Percentiles rank a stretch among this genome's conserved stretches.
phyloP scores from a whole-genome alignment of 108 stramenopile species.

The Cyclotella kingstonii region DNA sequence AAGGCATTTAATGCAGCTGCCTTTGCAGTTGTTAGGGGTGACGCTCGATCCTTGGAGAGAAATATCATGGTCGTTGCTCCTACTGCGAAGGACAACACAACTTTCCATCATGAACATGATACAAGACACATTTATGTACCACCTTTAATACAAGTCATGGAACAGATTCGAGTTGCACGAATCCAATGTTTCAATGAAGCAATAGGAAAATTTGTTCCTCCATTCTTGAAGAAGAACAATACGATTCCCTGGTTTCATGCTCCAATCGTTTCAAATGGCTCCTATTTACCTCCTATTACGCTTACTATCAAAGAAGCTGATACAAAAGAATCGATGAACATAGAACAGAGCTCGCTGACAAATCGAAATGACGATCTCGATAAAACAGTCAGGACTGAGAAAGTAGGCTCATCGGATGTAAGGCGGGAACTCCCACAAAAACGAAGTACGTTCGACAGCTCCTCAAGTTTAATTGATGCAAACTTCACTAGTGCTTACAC shows the following conservation, averaged over 20 bases:
- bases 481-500: too few relatives aligned
- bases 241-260: constrained; percentile 44
- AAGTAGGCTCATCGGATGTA: too few relatives aligned
- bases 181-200: constrained; percentile 19
- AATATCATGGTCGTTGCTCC: not conserved
- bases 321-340: not conserved
- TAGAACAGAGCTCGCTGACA: too few relatives aligned
- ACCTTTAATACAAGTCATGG: constrained; percentile 21
- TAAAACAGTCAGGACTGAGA: too few relatives aligned
- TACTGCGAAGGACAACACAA: not conserved
- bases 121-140: constrained; percentile 12
- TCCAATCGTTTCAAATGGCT: not conserved
- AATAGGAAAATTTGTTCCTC: constrained; percentile 15
- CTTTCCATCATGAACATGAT: too few relatives aligned
- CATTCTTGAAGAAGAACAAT: constrained; percentile 44
- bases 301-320: not conserved
- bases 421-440: too few relatives aligned
- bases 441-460: too few relatives aligned
- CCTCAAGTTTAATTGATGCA: too few relatives aligned
- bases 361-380: too few relatives aligned
- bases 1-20: constrained; percentile 35
- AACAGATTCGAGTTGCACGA: constrained; percentile 21
- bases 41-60: not conserved
- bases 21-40: constrained; percentile 18
- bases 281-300: not conserved